phyloP scores from a whole-genome alignment of 139 green algal species.

The Limnomonas spitsbergensis region DNA sequence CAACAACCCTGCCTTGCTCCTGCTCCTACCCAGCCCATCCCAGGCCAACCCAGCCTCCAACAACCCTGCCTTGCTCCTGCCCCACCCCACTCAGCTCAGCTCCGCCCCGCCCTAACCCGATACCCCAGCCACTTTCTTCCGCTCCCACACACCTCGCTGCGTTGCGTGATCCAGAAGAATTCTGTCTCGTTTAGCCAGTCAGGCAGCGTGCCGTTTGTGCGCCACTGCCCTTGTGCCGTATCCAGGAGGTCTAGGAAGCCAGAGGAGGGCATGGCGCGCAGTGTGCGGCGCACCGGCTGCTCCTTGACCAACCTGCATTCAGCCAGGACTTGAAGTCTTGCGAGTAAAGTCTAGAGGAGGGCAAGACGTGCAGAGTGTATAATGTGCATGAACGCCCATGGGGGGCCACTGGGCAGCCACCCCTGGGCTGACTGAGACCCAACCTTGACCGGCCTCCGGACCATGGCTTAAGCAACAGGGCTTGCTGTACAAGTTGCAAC shows the following conservation, averaged over 20 bases:
- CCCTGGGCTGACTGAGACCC: too few species aligned
- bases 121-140: neutral
- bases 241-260: slow-evolving; percentile 35
- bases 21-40: too few species aligned
- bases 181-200: slow-evolving; percentile 48
- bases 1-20: too few species aligned
- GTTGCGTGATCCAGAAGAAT: slow-evolving; percentile 53
- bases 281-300: slow-evolving; percentile 37
- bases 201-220: slow-evolving; percentile 24
- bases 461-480: too few species aligned
- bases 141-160: slow-evolving; percentile 22
- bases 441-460: neutral
- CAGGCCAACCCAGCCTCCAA: too few species aligned
- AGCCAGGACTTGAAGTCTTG: neutral
- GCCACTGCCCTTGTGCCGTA: slow-evolving; percentile 21
- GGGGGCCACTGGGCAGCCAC: too few species aligned
- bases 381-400: too few species aligned
- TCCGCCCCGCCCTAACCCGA: neutral
- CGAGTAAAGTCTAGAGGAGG: too few species aligned
- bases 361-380: too few species aligned
- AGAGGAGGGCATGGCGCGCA: slow-evolving; percentile 25
- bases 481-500: too few species aligned
- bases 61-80: neutral
- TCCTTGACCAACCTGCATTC: slow-evolving; percentile 24
- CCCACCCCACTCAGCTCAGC: neutral